A percentile compares a stretch with the other conserved stretches of the same genome.
These are phyloP conservation scores for Pseudocercospora pini-densiflorae DNA, from an alignment of 2,329 filamentous ascomycete genomes.

Conservation along the genomic window DNA sequence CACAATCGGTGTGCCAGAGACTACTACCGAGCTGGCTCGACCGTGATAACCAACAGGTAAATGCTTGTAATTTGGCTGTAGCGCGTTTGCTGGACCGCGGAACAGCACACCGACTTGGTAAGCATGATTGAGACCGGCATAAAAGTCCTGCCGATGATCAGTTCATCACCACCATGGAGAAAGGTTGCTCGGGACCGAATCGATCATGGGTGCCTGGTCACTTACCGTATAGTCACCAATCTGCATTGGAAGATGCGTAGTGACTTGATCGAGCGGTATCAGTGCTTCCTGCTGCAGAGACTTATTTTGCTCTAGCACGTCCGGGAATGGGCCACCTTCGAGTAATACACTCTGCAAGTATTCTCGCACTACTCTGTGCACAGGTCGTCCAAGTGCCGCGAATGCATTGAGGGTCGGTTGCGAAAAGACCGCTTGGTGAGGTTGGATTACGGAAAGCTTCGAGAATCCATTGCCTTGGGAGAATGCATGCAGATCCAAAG, in stretches of 20 bases:
- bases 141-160: conserved; percentile 69
- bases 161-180: neutral
- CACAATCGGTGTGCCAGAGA: conserved; percentile 74
- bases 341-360: conserved; percentile 71
- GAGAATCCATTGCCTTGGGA: conserved; percentile 63
- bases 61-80: conserved; percentile 82
- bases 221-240: conserved; percentile 71
- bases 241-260: conserved; percentile 73
- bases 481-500: conserved; percentile 70
- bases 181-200: neutral
- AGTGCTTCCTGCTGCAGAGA: conserved; percentile 62
- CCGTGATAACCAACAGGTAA: conserved; percentile 84
- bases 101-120: conserved; percentile 74
- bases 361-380: conserved; percentile 70
- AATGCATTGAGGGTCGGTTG: conserved; percentile 73
- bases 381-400: conserved; percentile 69
- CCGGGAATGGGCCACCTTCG: conserved; percentile 61
- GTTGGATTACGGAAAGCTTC: conserved; percentile 60
- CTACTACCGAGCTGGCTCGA: conserved; percentile 73
- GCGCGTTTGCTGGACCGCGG: conserved; percentile 70
- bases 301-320: conserved; percentile 66
- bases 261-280: conserved; percentile 62
- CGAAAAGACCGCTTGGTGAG: conserved; percentile 65
- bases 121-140: conserved; percentile 78
- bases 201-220: neutral